Percentiles rank a stretch among this genome's conserved stretches.
phyloP scores from a whole-genome alignment of 306 rosid genomes.

The Cicer pinnatifidum region DNA sequence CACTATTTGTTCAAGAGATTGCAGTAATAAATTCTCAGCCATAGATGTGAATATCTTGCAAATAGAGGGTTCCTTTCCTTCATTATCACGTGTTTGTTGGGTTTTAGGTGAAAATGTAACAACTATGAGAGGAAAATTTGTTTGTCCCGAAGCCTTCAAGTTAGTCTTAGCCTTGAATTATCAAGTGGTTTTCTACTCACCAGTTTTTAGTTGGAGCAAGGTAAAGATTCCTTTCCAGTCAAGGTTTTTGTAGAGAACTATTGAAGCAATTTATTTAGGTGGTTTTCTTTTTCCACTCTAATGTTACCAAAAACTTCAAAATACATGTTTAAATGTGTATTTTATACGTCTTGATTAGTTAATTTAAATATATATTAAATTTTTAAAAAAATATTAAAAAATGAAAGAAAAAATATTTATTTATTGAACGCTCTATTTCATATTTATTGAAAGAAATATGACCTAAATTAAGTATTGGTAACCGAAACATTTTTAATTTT shows the following conservation, averaged over 20 bases:
- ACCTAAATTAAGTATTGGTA: constrained; percentile 38
- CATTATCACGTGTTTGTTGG: constrained; percentile 50
- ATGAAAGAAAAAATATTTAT: not conserved
- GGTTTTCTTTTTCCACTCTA: too few species aligned
- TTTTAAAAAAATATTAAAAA: too few species aligned
- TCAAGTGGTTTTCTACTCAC: constrained; percentile 5
- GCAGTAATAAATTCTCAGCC: not conserved
- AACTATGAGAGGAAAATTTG: constrained; percentile 43
- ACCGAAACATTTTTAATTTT: not conserved
- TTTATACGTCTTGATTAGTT: too few species aligned
- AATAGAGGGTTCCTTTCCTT: constrained; percentile 24
- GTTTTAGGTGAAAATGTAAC: constrained; percentile 53
- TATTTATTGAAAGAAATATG: not conserved
- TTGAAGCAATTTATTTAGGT: not conserved
- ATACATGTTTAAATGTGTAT: too few species aligned
- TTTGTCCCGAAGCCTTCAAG: constrained; percentile 17
- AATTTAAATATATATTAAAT: too few species aligned
- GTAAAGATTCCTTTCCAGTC: not conserved
- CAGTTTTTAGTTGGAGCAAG: constrained; percentile 3
- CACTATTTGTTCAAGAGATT: not conserved
- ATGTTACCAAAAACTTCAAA: too few species aligned
- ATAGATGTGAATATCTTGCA: not conserved
- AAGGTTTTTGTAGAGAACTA: not conserved
- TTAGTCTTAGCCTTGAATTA: constrained; percentile 17
- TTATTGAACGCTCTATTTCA: not conserved